Evolutionary conservation across 1,139 yeast species (phyloP).

Genomic region (Yamadazyma songkhlaensis): DNA sequence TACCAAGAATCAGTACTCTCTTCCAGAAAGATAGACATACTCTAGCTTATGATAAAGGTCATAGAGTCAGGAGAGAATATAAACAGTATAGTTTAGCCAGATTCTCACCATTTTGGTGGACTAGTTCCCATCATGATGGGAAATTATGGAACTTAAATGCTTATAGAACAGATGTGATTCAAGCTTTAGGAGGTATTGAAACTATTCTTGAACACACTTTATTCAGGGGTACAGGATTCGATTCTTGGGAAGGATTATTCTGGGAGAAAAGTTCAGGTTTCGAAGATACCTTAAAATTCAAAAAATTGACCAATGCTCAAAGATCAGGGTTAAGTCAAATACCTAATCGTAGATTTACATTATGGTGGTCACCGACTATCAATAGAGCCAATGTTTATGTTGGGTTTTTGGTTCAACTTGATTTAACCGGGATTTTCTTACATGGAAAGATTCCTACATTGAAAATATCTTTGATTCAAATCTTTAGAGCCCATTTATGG

Average conservation of each 20-base stretch:
- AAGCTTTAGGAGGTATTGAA: conserved; percentile 96
- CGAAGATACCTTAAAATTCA: conserved; percentile 92
- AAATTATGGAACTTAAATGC: conserved; percentile 91
- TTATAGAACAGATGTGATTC: conserved; percentile 93
- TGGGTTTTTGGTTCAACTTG: conserved; percentile 94
- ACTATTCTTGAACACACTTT: conserved; percentile 93
- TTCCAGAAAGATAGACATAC: conserved; percentile 96
- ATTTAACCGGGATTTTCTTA: conserved; percentile 91
- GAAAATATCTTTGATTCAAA: conserved; percentile 92
- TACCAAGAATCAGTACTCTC: conserved; percentile 91
- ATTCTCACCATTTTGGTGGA: conserved; percentile 96
- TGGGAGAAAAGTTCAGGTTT: conserved; percentile 98
- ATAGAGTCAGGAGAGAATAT: conserved; percentile 77
- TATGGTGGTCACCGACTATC: conserved; percentile 99
- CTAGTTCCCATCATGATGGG: conserved; percentile 90
- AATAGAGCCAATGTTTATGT: conserved; percentile 97
- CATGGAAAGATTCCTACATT: conserved; percentile 98
- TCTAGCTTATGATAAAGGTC: conserved; percentile 93
- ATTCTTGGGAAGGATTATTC: conserved; percentile 97
- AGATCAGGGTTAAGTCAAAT: conserved; percentile 96
- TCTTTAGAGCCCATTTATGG: conserved; percentile 98
- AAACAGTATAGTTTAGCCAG: conserved; percentile 70
- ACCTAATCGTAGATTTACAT: conserved; percentile 93
- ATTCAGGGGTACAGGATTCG: conserved; percentile 96
- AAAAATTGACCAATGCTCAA: conserved; percentile 95